phyloP scores from a whole-genome alignment of 176 grass and related monocot species.

The Saccharum spontaneum region DNA sequence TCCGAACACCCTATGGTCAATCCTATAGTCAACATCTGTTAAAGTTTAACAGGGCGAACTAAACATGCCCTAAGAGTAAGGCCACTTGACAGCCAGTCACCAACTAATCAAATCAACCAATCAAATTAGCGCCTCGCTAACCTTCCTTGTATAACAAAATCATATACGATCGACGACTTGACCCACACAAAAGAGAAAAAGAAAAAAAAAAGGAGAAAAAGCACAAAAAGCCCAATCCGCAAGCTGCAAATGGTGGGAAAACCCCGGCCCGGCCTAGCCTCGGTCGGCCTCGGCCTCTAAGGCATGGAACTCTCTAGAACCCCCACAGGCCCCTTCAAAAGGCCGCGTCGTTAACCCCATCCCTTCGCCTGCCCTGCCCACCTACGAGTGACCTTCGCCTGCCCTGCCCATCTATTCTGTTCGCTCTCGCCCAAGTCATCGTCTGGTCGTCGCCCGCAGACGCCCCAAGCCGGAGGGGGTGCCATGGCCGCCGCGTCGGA shows the following conservation, averaged over 20 bases:
- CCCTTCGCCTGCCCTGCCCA: not conserved
- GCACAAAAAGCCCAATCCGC: not conserved
- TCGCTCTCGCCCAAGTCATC: slow-evolving; percentile 30
- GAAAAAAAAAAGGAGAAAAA: not conserved
- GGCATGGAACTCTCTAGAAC: slow-evolving; percentile 42
- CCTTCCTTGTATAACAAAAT: not conserved
- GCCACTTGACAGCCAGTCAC: not conserved
- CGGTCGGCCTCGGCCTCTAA: not conserved
- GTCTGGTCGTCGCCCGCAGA: slow-evolving; percentile 35
- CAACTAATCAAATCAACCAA: not conserved
- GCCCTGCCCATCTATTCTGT: slow-evolving; percentile 3
- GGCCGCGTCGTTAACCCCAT: not conserved
- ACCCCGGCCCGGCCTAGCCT: not conserved
- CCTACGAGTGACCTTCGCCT: not conserved
- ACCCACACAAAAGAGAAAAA: slow-evolving; percentile 37
- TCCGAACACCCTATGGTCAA: no score
- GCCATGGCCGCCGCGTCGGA: slow-evolving; percentile 55
- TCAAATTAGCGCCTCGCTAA: not conserved
- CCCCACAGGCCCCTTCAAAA: slow-evolving; percentile 39
- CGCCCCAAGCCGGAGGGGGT: slow-evolving; percentile 12
- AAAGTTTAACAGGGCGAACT: no score
- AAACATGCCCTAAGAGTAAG: no score
- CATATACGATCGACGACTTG: not conserved
- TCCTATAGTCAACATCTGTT: no score
- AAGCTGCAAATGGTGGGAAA: not conserved